Evolutionary conservation across 176 grass and related monocot genomes (phyloP).

Genomic region (Zoysia pacifica): DNA sequence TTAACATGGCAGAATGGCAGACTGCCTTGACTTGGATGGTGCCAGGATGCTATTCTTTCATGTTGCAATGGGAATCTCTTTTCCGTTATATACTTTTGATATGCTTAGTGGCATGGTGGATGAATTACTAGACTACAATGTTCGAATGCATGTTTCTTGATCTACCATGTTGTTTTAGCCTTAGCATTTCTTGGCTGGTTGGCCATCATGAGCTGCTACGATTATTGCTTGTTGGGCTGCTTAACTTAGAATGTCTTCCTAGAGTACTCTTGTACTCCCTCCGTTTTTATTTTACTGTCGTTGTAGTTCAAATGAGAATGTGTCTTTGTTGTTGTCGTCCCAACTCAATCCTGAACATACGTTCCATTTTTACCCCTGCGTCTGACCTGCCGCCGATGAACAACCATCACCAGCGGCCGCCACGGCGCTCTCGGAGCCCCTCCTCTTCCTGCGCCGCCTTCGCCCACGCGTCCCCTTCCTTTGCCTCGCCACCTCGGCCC

Average conservation of each 20-base stretch:
- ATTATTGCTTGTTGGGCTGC: neutral
- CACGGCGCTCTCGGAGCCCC: too few relatives aligned
- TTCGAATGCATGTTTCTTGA: neutral
- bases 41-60: neutral
- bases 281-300: too few relatives aligned
- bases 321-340: too few relatives aligned
- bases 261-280: neutral
- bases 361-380: too few relatives aligned
- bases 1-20: neutral
- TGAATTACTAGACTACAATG: neutral
- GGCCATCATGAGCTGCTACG: neutral
- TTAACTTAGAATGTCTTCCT: neutral
- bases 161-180: neutral
- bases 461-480: too few relatives aligned
- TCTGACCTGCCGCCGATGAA: too few relatives aligned
- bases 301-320: too few relatives aligned
- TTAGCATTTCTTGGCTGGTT: neutral
- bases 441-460: too few relatives aligned
- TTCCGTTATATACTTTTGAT: conserved; percentile 13
- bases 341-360: too few relatives aligned
- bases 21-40: neutral
- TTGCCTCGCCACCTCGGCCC: too few relatives aligned
- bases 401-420: too few relatives aligned
- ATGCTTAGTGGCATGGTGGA: neutral
- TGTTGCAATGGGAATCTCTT: neutral